Evolutionary conservation across 2,329 filamentous ascomycete species (phyloP).

Genomic region (Colletotrichum spinosum): DNA sequence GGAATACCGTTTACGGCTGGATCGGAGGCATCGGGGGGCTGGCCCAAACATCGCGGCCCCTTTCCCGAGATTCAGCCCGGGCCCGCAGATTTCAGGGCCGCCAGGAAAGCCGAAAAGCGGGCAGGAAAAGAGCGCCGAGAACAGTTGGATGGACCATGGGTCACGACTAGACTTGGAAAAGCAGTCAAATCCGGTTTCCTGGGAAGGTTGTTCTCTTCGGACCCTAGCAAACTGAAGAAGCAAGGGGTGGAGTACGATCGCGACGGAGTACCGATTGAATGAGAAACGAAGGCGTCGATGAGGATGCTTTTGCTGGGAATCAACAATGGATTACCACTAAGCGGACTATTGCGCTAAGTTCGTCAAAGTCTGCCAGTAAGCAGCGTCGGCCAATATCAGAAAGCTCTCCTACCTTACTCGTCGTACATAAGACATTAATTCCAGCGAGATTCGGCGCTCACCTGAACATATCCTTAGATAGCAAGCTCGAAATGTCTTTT

Average conservation of each 20-base stretch:
- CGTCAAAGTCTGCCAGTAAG: too few relatives aligned
- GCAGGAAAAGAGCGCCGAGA: conserved; percentile 20
- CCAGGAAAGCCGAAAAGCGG: conserved; percentile 32
- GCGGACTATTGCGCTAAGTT: too few relatives aligned
- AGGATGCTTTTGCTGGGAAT: background rate
- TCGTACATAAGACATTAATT: too few relatives aligned
- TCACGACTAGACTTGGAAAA: background rate
- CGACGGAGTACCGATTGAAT: background rate
- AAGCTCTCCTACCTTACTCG: too few relatives aligned
- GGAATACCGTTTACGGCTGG: conserved; percentile 29
- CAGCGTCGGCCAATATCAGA: too few relatives aligned
- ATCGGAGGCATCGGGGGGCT: conserved; percentile 16
- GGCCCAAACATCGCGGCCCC: conserved; percentile 19
- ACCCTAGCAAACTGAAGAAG: conserved; percentile 14
- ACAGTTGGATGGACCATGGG: background rate
- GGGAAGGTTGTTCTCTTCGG: background rate
- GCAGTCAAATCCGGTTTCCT: conserved; percentile 3
- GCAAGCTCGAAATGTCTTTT: too few relatives aligned
- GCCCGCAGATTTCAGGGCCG: conserved; percentile 30
- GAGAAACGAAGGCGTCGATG: background rate
- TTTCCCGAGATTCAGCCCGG: conserved; percentile 19
- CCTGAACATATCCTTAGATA: too few relatives aligned
- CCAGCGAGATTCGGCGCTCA: too few relatives aligned
- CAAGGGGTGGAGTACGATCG: background rate
- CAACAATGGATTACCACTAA: too few relatives aligned